Percentiles rank a stretch among this genome's conserved stretches.
phyloP scores from a whole-genome alignment of 1,284 basidiomycete species.

The Fomitopsis schrenkii region DNA sequence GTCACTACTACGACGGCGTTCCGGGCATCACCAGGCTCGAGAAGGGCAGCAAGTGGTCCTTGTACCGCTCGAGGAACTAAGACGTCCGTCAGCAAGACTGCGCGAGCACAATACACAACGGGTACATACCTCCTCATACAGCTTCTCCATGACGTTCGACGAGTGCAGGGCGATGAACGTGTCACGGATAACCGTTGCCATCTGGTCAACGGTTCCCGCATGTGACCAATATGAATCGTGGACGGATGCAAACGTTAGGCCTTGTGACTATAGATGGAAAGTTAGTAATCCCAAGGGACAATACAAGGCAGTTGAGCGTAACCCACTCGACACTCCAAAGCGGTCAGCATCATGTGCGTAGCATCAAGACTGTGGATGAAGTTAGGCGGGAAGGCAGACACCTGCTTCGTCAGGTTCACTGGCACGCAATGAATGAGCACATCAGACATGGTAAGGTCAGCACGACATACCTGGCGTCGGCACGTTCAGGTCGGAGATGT shows the following conservation, averaged over 20 bases:
- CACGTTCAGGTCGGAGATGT: constrained; percentile 84
- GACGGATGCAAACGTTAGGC: constrained; percentile 88
- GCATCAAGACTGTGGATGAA: constrained; percentile 98
- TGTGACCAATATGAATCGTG: constrained; percentile 99
- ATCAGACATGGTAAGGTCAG: neutral
- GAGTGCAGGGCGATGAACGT: constrained; percentile 93
- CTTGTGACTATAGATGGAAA: constrained; percentile 45
- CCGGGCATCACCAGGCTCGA: constrained; percentile 36
- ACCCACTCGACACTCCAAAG: constrained; percentile 82
- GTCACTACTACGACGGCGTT: too few species aligned
- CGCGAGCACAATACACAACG: neutral
- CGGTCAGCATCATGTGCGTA: constrained; percentile 98
- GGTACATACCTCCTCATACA: constrained; percentile 52
- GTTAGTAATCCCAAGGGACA: neutral
- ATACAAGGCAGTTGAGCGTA: neutral
- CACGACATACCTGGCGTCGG: constrained; percentile 58
- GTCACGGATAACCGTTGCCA: constrained; percentile 89
- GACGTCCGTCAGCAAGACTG: neutral
- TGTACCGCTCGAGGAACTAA: constrained; percentile 79
- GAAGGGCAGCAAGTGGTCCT: constrained; percentile 71
- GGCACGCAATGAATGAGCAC: neutral
- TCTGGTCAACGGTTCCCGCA: constrained; percentile 81
- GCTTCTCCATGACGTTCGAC: constrained; percentile 71
- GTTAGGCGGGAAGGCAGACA: constrained; percentile 97
- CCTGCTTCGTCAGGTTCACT: constrained; percentile 88